A percentile compares a stretch with the other conserved stretches of the same genome.
Evolutionary conservation across 1,284 basidiomycete species (phyloP).

Genomic region (Microbotryum saponariae): DNA sequence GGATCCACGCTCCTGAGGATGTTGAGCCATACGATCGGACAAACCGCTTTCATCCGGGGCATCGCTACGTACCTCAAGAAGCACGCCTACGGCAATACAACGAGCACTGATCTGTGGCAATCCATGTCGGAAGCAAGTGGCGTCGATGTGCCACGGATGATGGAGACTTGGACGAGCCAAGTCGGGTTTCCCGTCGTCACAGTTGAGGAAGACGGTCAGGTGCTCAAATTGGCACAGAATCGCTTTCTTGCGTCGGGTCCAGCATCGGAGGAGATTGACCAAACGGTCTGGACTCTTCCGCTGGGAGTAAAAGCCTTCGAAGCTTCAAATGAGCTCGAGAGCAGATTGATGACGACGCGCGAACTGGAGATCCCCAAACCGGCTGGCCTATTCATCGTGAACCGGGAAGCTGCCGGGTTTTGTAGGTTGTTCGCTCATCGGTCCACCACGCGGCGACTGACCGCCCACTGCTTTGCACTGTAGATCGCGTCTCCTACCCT

Average conservation of each 20-base stretch:
- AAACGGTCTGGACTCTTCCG: conserved; percentile 84
- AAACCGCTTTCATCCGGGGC: conserved; percentile 55
- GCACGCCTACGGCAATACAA: conserved; percentile 71
- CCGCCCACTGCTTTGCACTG: not conserved
- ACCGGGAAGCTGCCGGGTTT: conserved; percentile 79
- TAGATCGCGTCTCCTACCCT: conserved; percentile 80
- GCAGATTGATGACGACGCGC: conserved; percentile 57
- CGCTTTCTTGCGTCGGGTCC: conserved; percentile 83
- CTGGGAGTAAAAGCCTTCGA: conserved; percentile 64
- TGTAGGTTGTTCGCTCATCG: conserved; percentile 47
- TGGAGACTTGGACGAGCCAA: conserved; percentile 80
- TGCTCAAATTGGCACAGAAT: conserved; percentile 62
- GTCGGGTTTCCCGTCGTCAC: conserved; percentile 59
- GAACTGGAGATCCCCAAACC: conserved; percentile 59
- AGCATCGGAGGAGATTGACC: conserved; percentile 69
- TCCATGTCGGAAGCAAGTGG: conserved; percentile 75
- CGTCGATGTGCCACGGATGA: conserved; percentile 68
- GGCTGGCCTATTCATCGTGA: conserved; percentile 74
- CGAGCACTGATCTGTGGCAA: conserved; percentile 81
- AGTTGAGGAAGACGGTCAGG: conserved; percentile 65
- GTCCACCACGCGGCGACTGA: not conserved
- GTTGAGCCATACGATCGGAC: conserved; percentile 80
- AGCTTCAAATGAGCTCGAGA: conserved; percentile 48
- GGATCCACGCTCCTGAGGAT: conserved; percentile 89
- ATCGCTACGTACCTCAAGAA: conserved; percentile 74